phyloP scores from a whole-genome alignment of 345 rosid genomes.

The Clarkia xantiana region DNA sequence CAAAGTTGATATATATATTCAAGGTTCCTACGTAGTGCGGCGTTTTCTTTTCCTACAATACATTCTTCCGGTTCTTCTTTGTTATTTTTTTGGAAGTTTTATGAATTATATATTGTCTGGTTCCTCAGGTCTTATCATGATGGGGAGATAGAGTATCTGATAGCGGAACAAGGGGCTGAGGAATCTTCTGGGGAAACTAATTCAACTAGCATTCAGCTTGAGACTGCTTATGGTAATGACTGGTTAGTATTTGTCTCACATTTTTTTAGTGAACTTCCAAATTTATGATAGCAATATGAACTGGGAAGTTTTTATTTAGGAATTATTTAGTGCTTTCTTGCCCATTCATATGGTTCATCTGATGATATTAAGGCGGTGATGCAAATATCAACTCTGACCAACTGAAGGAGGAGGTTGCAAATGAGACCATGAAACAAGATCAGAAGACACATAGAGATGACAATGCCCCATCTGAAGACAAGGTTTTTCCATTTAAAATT shows the following conservation, averaged over 20 bases:
- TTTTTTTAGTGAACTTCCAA: conserved; percentile 4
- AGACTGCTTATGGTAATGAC: conserved; percentile 42
- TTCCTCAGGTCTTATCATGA: conserved; percentile 73
- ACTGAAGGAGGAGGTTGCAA: conserved; percentile 20
- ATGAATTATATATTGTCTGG: background rate
- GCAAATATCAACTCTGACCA: conserved; percentile 21
- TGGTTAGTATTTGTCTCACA: conserved; percentile 17
- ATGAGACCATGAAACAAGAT: conserved; percentile 17
- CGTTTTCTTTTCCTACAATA: too few species aligned
- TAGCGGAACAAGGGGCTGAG: conserved; percentile 49
- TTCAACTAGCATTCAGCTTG: conserved; percentile 16
- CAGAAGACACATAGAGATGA: conserved; percentile 16
- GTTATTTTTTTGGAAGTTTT: background rate
- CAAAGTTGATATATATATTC: too few species aligned
- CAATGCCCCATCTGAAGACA: conserved; percentile 28
- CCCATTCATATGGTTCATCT: conserved; percentile 1
- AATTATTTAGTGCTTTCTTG: background rate
- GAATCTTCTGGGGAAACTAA: conserved; percentile 19
- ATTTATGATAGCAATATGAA: background rate
- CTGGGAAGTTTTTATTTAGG: too few species aligned
- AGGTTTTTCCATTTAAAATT: conserved; percentile 32
- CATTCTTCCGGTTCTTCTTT: background rate
- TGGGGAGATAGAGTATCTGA: conserved; percentile 69
- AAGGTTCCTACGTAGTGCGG: too few species aligned
- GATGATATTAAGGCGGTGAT: conserved; percentile 17